Evolutionary conservation across 352 stramenopile genomes (phyloP).

Genomic region (Aphanomyces stellatus): DNA sequence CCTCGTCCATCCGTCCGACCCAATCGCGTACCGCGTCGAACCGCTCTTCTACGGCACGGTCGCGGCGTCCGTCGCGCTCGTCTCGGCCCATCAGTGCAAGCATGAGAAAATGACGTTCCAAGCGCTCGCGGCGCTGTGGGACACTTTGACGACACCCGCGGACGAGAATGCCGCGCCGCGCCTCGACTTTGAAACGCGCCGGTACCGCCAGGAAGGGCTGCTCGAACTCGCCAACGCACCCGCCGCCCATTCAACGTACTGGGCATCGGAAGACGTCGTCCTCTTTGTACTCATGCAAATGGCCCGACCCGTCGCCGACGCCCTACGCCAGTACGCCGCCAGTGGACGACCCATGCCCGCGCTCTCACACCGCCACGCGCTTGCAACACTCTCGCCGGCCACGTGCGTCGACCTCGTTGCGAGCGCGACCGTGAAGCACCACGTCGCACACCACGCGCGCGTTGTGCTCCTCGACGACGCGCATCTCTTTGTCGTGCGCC

Average conservation of each 20-base stretch:
- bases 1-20: slow-evolving; percentile 93
- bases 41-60: slow-evolving; percentile 65
- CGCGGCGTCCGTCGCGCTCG: not conserved
- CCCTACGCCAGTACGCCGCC: not conserved
- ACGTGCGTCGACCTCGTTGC: not conserved
- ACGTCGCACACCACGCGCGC: not conserved
- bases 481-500: not conserved
- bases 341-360: not conserved
- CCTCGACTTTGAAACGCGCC: slow-evolving; percentile 75
- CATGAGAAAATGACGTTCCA: slow-evolving; percentile 48
- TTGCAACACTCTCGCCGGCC: not conserved
- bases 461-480: not conserved
- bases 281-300: slow-evolving; percentile 80
- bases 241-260: slow-evolving; percentile 81
- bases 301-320: slow-evolving; percentile 48
- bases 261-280: slow-evolving; percentile 83
- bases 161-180: slow-evolving; percentile 26
- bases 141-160: slow-evolving; percentile 13
- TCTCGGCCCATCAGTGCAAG: slow-evolving; percentile 30
- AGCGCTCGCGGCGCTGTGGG: slow-evolving; percentile 66
- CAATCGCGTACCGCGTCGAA: slow-evolving; percentile 93
- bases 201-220: slow-evolving; percentile 70
- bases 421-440: not conserved
- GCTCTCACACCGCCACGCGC: not conserved
- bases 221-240: slow-evolving; percentile 80